These are phyloP conservation scores for Prunus dulcis DNA, from an alignment of 306 rosid species.

Conservation along the genomic window DNA sequence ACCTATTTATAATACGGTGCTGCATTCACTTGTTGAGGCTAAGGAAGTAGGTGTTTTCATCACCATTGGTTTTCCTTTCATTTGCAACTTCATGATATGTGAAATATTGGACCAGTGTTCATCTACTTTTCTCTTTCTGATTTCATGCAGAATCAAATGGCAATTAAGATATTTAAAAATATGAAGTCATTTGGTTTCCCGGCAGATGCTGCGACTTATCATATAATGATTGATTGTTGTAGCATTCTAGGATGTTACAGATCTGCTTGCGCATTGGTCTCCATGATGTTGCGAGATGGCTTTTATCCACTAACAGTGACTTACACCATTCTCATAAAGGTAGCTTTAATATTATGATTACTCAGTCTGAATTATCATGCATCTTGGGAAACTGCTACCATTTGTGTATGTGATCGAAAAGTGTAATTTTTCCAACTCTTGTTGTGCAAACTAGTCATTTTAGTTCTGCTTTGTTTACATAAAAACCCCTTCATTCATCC, in stretches of 20 bases:
- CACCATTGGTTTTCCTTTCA: constrained; percentile 28
- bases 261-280: constrained; percentile 61
- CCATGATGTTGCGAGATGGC: constrained; percentile 77
- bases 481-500: neutral
- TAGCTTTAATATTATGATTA: constrained; percentile 22
- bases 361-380: neutral
- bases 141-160: constrained; percentile 59
- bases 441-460: neutral
- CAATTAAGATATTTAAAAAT: constrained; percentile 56
- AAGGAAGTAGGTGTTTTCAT: constrained; percentile 50
- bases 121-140: constrained; percentile 30
- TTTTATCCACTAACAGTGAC: constrained; percentile 48
- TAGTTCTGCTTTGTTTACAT: neutral
- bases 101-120: constrained; percentile 15
- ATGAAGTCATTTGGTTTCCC: constrained; percentile 60
- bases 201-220: constrained; percentile 54
- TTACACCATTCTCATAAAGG: constrained; percentile 67
- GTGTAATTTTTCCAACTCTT: neutral
- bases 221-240: constrained; percentile 75
- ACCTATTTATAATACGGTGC: constrained; percentile 51
- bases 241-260: constrained; percentile 47
- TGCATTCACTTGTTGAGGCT: constrained; percentile 64
- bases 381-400: constrained; percentile 7
- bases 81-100: constrained; percentile 23
- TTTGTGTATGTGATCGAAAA: constrained; percentile 18